Evolutionary conservation across 2,329 filamentous ascomycete species (phyloP), one percentile per base, ranked within the genome.

Genomic region (Fusarium domesticum): DNA sequence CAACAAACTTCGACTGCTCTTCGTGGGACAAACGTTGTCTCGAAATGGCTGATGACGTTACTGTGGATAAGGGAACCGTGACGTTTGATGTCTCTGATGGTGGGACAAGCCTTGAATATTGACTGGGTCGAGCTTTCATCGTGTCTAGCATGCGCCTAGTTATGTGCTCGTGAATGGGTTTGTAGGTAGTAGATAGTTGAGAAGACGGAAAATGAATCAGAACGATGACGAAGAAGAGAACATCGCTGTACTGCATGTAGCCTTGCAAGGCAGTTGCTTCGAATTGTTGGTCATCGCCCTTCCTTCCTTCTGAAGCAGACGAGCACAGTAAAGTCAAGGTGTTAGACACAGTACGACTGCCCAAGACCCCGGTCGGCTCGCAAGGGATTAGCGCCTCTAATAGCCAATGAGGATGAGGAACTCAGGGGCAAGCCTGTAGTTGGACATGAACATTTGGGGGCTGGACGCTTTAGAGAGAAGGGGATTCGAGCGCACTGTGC

Each of bases 391-490:
- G 23, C 23, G 11, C 12, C 12, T 3, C 6, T 12, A 10, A 15
- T 12, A 33, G 39, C 51, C 51, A 54, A 54, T 54, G 18, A 35
- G 7, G 14, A 28, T 11, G 14, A 4, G 7, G 7, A 8, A 8
- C 7, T 28, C 39, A 43, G 39, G 46, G 45, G 40, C 23, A 37
- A 23, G 47, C 43, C 42, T 48, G 32, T 40, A 48, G 42, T 34
- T 53, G 44, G 17, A 38, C 41, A 45, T 47, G 44, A 37, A 36
- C 39, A 37, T 48, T 58, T 59, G 48, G 56, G 56, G 56, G 56
- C 52, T 42, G 39, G 43, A 45, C 43, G 42, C 45, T 40, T 28
- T 37, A 37, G 17, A 37, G 33, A 33, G 37, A 31, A 39, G 34
- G 38, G 45, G 42, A 45, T 19, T 40, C 35, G 18, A 18, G 5